Conservation (phyloP, 2,329 filamentous ascomycete genomes). For the Paecilomyces dactylethromorphus region DNA sequence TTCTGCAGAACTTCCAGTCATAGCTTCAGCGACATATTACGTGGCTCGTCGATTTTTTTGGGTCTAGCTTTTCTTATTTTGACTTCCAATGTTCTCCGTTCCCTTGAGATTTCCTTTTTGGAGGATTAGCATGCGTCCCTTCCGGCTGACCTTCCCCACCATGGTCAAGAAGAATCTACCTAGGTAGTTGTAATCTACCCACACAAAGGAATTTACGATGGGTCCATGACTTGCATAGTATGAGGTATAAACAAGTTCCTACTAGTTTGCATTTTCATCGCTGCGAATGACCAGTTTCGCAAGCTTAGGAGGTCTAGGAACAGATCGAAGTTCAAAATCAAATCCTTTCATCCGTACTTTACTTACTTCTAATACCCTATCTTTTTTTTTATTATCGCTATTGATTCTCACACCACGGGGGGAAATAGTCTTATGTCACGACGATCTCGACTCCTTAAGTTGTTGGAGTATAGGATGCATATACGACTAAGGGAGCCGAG, state of each 20-base stretch:
- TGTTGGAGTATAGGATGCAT: too few species aligned
- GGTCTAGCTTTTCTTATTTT: not conserved
- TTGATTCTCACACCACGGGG: not conserved
- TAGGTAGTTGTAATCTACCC: too few species aligned
- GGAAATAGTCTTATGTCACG: too few species aligned
- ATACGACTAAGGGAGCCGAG: too few species aligned
- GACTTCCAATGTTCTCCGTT: not conserved
- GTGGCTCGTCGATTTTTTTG: not conserved
- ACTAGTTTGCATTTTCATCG: not conserved
- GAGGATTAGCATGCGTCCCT: too few species aligned
- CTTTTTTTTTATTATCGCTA: not conserved
- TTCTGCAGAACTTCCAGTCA: not conserved
- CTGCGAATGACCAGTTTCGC: not conserved
- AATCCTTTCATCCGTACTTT: not conserved
- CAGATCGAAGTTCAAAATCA: not conserved
- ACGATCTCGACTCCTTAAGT: too few species aligned
- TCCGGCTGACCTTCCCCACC: too few species aligned
- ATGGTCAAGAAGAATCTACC: not conserved
- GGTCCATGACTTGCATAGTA: not conserved
- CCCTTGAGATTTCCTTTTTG: too few species aligned
- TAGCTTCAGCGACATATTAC: not conserved
- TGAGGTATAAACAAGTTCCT: not conserved
- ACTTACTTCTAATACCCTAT: not conserved
- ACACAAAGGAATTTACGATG: not conserved
- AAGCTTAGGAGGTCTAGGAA: not conserved